Base-by-base conservation (phyloP, 2,329 filamentous ascomycete genomes). In the Fusarium nodosum region DNA sequence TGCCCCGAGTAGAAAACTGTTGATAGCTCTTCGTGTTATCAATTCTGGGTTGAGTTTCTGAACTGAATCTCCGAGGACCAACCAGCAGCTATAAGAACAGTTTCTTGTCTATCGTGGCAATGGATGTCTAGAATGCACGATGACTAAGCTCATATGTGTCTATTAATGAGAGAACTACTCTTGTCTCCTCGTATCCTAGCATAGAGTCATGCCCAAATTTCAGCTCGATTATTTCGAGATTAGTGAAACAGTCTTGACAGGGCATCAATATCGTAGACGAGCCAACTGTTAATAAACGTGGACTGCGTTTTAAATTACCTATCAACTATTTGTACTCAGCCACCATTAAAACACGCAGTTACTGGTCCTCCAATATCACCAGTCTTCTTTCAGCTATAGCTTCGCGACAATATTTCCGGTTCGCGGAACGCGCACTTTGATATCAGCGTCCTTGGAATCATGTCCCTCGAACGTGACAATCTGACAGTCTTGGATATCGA, bases 401-500 rank as follows among this genome's bases (percentile, higher is more conserved):
- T 56, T 69, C 16, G 66, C 53, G 38, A 53, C 30, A 22, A 66
- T 28, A 16, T 31, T 70, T 66, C 66, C 57, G 41, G 48, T 20
- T 4, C 47, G 47, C 52, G 66, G 66, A 70, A 64, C 24, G 24
- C 68, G 56, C 77, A 83, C 76, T 76, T 77, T 75, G 16, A 78
- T 78, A 59, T 78, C 78, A 80, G 84, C 79, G 16, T 79, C 80
- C 81, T 81, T 77, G 7, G 77, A 58, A 4, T 68, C 72, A 22
- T 71, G 67, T 3, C 72, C 68, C 56, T 76, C 76, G 20, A 84
- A 76, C 6, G 78, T 81, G 20, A 93, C 88, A 80, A 97, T 90
- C 82, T 99, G 93, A 75, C 93, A 97, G 80, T 99, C 96, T 81
- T 98, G 95, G 2, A 86, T 81, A 1, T 82, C 87, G 15, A 96